These are phyloP conservation scores for Intubia oerlemansii DNA, from an alignment of 2,329 filamentous ascomycete species.

Conservation along the genomic window DNA sequence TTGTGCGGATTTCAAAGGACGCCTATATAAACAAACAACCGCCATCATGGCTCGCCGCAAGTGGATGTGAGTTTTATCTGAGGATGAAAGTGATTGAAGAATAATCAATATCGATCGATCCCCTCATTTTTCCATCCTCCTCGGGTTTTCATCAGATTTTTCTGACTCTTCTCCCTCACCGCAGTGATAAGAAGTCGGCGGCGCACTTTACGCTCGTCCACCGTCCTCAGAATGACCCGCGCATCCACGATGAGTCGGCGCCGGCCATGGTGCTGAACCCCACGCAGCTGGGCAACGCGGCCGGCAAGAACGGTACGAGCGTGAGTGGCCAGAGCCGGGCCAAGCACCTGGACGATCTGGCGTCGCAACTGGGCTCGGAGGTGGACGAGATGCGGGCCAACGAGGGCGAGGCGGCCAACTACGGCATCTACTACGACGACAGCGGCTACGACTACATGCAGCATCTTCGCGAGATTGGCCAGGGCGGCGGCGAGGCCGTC, in stretches of 20 bases:
- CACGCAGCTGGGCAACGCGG: slow-evolving; percentile 24
- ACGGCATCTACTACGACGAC: slow-evolving; percentile 91
- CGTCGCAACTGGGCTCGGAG: slow-evolving; percentile 50
- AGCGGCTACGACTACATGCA: slow-evolving; percentile 98
- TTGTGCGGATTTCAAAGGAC: too few relatives aligned
- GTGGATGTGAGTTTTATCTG: slow-evolving; percentile 16
- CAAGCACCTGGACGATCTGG: slow-evolving; percentile 56
- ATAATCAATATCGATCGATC: too few relatives aligned
- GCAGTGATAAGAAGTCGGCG: slow-evolving; percentile 70
- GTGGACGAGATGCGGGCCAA: slow-evolving; percentile 52
- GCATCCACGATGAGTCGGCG: slow-evolving; percentile 79
- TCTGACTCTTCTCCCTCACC: too few relatives aligned
- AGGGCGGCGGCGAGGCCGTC: slow-evolving; percentile 51
- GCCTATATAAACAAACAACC: too few relatives aligned
- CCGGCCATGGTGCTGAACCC: slow-evolving; percentile 81
- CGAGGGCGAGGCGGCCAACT: slow-evolving; percentile 85
- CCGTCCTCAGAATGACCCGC: slow-evolving; percentile 89
- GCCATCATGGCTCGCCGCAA: slow-evolving; percentile 8
- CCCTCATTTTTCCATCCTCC: too few relatives aligned
- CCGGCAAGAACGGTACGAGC: neutral
- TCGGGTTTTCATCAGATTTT: too few relatives aligned
- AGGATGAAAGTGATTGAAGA: too few relatives aligned
- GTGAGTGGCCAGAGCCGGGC: slow-evolving; percentile 16
- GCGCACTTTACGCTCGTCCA: slow-evolving; percentile 89
- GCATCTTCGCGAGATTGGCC: slow-evolving; percentile 75